Evolutionary conservation across 495 filamentous ascomycete species (phyloP).

Genomic region (Daldinia loculata): DNA sequence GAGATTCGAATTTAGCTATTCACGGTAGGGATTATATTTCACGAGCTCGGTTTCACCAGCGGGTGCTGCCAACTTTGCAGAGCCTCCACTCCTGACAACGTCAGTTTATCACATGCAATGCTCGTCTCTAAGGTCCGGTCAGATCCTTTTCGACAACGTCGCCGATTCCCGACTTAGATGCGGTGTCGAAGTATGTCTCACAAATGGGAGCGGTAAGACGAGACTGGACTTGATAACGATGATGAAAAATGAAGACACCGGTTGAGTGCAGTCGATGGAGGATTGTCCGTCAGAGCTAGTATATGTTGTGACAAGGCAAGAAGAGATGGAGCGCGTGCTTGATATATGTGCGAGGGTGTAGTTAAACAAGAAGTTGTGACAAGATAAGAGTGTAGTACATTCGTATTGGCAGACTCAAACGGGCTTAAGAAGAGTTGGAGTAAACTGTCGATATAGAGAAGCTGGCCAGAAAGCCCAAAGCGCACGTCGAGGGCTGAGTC

Average conservation of each 20-base stretch:
- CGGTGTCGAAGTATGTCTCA: constrained; percentile 30
- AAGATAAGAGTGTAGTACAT: constrained; percentile 39
- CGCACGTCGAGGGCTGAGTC: constrained; percentile 40
- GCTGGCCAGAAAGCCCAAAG: constrained; percentile 32
- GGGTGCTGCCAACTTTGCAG: constrained; percentile 10
- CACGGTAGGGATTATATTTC: constrained; percentile 17
- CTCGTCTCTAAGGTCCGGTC: constrained; percentile 10
- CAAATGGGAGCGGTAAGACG: constrained; percentile 25
- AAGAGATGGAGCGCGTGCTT: constrained; percentile 30
- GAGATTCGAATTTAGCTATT: neutral
- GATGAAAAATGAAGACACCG: constrained; percentile 27
- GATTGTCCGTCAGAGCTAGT: constrained; percentile 36
- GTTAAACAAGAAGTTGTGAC: constrained; percentile 28
- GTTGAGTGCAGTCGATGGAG: constrained; percentile 31
- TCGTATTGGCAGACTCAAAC: constrained; percentile 36
- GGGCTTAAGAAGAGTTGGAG: constrained; percentile 21
- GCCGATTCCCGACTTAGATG: constrained; percentile 36
- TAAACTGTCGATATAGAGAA: constrained; percentile 36
- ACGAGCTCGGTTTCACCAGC: constrained; percentile 3
- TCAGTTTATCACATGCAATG: constrained; percentile 32
- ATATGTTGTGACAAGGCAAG: constrained; percentile 37
- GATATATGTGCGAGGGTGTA: constrained; percentile 43
- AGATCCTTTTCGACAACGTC: constrained; percentile 20
- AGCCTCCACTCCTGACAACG: constrained; percentile 25
- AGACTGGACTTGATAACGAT: constrained; percentile 20